Conservation (phyloP, 805 yeast genomes). For the Starmerella vitae region DNA sequence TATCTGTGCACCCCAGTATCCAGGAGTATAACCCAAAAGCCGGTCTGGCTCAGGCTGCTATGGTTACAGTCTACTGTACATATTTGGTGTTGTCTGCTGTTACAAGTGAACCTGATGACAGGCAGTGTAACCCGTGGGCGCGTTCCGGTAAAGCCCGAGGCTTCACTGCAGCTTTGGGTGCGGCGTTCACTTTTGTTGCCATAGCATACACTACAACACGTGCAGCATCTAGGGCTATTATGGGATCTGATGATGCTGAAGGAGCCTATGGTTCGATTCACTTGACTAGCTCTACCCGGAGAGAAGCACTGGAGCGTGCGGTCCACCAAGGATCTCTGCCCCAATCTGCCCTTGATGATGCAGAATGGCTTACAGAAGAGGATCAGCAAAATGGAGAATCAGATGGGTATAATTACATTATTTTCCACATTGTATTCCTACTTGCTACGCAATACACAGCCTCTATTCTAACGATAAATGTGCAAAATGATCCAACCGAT, state of each 20-base stretch:
- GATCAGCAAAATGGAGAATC: conserved; percentile 7
- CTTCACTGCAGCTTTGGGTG: conserved; percentile 75
- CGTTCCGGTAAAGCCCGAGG: conserved; percentile 85
- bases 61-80: conserved; percentile 89
- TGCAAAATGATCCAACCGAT: conserved; percentile 66
- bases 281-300: conserved; percentile 30
- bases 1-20: conserved; percentile 67
- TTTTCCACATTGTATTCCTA: conserved; percentile 84
- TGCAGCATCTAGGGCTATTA: conserved; percentile 60
- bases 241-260: conserved; percentile 34
- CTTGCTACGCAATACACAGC: conserved; percentile 96
- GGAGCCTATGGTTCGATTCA: conserved; percentile 7
- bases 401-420: conserved; percentile 23
- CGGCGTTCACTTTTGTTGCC: conserved; percentile 84
- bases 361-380: conserved; percentile 43
- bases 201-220: conserved; percentile 94
- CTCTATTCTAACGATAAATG: conserved; percentile 81
- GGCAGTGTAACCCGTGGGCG: conserved; percentile 77
- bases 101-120: conserved; percentile 92
- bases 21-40: conserved; percentile 92
- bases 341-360: conserved; percentile 73
- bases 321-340: conserved; percentile 95
- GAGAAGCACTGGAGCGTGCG: conserved; percentile 81
- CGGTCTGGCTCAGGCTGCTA: conserved; percentile 90
- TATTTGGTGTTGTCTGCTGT: conserved; percentile 85